Evolutionary conservation across 2,329 filamentous ascomycete genomes (phyloP).

Genomic region (Fusarium coicis): DNA sequence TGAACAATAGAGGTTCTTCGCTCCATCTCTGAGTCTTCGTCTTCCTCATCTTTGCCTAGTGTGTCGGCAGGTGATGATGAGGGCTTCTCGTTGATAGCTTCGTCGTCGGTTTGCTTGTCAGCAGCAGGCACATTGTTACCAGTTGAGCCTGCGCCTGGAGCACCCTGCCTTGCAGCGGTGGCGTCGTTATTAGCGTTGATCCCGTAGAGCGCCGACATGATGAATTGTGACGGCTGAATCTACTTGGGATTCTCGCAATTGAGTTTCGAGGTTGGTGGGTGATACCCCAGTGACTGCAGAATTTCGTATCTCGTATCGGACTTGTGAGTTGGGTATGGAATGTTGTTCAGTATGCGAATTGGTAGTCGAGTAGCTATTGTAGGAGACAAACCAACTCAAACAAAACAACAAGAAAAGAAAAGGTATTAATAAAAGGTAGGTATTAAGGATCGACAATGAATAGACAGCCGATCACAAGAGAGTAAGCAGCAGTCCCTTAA

Average conservation of each 20-base stretch:
- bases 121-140: conserved; percentile 32
- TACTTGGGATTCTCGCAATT: conserved; percentile 34
- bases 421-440: conserved; percentile 30
- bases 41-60: conserved; percentile 46
- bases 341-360: conserved; percentile 6
- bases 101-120: conserved; percentile 50
- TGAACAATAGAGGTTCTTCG: conserved; percentile 65
- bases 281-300: conserved; percentile 5
- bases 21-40: conserved; percentile 56
- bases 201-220: conserved; percentile 39
- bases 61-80: conserved; percentile 44
- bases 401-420: conserved; percentile 10
- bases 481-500: background rate
- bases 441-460: conserved; percentile 41
- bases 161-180: conserved; percentile 57
- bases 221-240: conserved; percentile 23
- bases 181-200: conserved; percentile 59
- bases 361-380: background rate
- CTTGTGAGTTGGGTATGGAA: background rate
- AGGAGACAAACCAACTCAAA: conserved; percentile 5
- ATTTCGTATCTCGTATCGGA: conserved; percentile 5
- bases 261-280: conserved; percentile 4
- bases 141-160: conserved; percentile 47
- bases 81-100: conserved; percentile 41
- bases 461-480: conserved; percentile 14